Evolutionary conservation across 306 rosid species (phyloP).

Genomic region (Carpinus viminea): DNA sequence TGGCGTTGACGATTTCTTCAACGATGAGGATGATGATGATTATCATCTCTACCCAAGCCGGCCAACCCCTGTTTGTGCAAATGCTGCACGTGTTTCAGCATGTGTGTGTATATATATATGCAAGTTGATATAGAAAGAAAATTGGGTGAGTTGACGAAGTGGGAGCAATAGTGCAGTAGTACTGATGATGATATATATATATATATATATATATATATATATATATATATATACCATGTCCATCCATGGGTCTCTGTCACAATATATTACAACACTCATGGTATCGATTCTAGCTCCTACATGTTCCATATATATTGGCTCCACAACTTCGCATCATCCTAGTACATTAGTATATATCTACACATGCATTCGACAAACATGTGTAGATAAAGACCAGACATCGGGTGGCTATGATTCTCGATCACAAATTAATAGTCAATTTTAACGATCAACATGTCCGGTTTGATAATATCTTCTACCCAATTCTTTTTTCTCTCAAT

Average conservation of each 20-base stretch:
- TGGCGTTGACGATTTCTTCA: background rate
- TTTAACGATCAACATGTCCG: constrained; percentile 24
- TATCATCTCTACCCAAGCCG: too few species aligned
- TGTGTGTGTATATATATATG: background rate
- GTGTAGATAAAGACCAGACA: background rate
- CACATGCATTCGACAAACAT: background rate
- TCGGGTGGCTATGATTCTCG: constrained; percentile 36
- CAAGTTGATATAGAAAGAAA: constrained; percentile 4
- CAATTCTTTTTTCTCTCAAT: constrained; percentile 17
- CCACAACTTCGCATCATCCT: constrained; percentile 28
- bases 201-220: background rate
- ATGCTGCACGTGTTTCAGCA: background rate
- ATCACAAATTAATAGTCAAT: constrained; percentile 23
- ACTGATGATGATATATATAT: constrained; percentile 7
- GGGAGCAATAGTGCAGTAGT: constrained; percentile 27
- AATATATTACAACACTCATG: background rate
- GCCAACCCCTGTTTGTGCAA: background rate
- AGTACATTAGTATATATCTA: constrained; percentile 12
- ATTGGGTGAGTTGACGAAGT: background rate
- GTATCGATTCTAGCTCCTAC: constrained; percentile 31
- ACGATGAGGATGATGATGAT: background rate
- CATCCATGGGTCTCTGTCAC: constrained; percentile 27
- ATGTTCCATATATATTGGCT: constrained; percentile 17
- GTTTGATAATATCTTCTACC: background rate
- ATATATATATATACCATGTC: background rate